These are phyloP conservation scores for Microbotryum silenes-acaulis DNA, from an alignment of 1,284 basidiomycete species.

Conservation along the genomic window DNA sequence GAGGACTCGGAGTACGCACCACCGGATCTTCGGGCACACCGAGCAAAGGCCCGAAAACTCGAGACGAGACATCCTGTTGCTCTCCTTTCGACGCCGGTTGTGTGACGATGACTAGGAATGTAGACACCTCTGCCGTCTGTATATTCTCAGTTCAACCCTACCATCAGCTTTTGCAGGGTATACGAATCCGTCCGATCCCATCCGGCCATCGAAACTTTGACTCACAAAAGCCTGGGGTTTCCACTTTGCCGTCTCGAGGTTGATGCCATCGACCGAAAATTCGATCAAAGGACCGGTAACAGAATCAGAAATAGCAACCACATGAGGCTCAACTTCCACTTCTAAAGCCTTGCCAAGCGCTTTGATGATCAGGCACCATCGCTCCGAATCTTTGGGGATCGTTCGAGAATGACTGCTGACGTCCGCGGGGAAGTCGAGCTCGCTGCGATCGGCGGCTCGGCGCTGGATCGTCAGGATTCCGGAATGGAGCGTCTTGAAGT, in stretches of 20 bases:
- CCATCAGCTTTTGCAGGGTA: no score
- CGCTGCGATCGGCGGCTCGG: conserved; percentile 40
- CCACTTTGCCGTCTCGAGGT: conserved; percentile 7
- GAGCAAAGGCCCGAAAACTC: conserved; percentile 49
- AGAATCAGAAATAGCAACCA: conserved; percentile 8
- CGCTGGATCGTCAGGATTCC: conserved; percentile 26
- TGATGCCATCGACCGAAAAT: neutral
- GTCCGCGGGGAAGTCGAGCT: conserved; percentile 45
- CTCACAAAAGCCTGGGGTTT: conserved; percentile 8
- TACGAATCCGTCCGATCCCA: no score
- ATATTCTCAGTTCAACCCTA: neutral
- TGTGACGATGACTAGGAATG: conserved; percentile 10
- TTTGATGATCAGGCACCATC: neutral
- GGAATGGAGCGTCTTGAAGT: conserved; percentile 40
- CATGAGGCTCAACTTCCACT: neutral
- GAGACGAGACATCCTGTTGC: conserved; percentile 45
- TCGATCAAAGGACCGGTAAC: conserved; percentile 9
- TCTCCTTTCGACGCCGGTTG: conserved; percentile 6
- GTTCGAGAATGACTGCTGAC: conserved; percentile 6
- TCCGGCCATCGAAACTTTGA: neutral
- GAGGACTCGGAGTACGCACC: neutral
- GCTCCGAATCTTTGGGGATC: conserved; percentile 8
- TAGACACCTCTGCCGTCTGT: neutral
- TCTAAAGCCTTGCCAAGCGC: conserved; percentile 1
- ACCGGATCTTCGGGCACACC: conserved; percentile 52